Conservation (phyloP, 768 basidiomycete genomes). For the Strobilomyces confusus region DNA sequence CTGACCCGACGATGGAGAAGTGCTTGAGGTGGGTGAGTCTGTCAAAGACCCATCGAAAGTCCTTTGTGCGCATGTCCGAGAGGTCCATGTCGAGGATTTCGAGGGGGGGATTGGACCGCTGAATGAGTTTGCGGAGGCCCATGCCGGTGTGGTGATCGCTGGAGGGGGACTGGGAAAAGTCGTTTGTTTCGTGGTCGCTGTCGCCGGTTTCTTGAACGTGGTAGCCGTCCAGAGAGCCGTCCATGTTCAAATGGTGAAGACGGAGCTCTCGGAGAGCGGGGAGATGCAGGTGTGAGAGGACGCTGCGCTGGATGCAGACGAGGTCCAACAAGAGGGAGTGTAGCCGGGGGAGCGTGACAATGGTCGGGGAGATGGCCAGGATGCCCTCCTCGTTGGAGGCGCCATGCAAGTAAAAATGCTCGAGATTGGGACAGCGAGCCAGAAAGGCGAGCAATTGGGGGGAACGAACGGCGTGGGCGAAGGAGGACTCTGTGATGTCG, state of each 20-base stretch:
- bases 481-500: constrained; percentile 48
- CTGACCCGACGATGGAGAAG: constrained; percentile 74
- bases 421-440: constrained; percentile 54
- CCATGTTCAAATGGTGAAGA: constrained; percentile 66
- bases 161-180: constrained; percentile 73
- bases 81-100: constrained; percentile 72
- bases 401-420: constrained; percentile 55
- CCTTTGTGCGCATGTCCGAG: constrained; percentile 81
- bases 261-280: constrained; percentile 58
- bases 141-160: constrained; percentile 79
- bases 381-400: constrained; percentile 44
- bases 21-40: constrained; percentile 49
- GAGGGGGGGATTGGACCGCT: constrained; percentile 59
- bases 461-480: constrained; percentile 40
- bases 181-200: constrained; percentile 67
- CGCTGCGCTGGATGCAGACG: constrained; percentile 58
- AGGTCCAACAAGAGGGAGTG: constrained; percentile 52
- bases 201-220: constrained; percentile 53
- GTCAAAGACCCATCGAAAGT: constrained; percentile 67
- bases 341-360: constrained; percentile 55
- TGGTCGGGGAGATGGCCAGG: constrained; percentile 27
- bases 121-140: constrained; percentile 66
- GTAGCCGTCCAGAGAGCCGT: constrained; percentile 37
- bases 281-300: constrained; percentile 61
- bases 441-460: constrained; percentile 58